Evolutionary conservation across 2,329 filamentous ascomycete species (phyloP).

Genomic region (Venturia carpophila): DNA sequence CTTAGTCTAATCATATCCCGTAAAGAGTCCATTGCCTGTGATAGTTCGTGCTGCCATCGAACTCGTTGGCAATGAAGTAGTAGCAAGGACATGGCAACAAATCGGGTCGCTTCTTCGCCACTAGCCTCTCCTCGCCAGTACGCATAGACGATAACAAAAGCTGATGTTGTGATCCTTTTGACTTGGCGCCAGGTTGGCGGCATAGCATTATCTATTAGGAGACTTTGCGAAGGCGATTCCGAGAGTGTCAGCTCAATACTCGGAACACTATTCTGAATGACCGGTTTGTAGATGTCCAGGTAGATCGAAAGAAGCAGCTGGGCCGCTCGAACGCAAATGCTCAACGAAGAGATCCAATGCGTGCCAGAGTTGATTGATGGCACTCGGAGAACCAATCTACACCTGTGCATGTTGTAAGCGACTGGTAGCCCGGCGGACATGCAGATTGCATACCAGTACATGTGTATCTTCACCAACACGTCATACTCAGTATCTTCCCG

Average conservation of each 20-base stretch:
- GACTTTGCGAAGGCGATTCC: not conserved
- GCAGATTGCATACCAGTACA: not conserved
- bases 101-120: not conserved
- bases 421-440: not conserved
- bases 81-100: not conserved
- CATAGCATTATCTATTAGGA: not conserved
- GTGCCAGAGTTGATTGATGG: not conserved
- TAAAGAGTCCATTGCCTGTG: not conserved
- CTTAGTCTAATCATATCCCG: not conserved
- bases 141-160: not conserved
- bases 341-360: not conserved
- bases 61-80: not conserved
- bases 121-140: conserved; percentile 4
- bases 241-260: not conserved
- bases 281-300: not conserved
- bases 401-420: not conserved
- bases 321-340: not conserved
- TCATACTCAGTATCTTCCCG: not conserved
- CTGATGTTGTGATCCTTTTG: conserved; percentile 1
- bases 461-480: not conserved
- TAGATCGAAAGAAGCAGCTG: not conserved
- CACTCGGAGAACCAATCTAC: not conserved
- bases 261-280: not conserved
- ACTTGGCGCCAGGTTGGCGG: conserved; percentile 7
- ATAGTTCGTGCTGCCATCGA: not conserved